phyloP scores from a whole-genome alignment of 345 rosid genomes.

The Euphorbia peplus region DNA sequence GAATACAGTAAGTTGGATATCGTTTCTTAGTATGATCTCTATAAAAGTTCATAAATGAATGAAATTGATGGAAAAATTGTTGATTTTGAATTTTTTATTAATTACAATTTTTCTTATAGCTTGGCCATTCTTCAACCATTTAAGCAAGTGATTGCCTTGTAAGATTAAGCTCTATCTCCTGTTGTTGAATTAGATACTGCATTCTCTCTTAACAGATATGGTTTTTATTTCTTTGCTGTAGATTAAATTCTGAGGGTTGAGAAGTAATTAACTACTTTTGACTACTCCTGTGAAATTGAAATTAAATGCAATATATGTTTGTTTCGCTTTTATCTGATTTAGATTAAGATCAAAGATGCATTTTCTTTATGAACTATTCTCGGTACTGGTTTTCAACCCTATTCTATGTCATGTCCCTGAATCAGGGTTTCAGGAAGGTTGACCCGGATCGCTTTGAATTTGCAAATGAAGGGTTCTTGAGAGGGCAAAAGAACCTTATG shows the following conservation, averaged over 20 bases:
- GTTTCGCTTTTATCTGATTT: neutral
- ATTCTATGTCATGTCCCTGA: neutral
- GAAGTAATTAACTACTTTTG: neutral
- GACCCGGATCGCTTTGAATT: constrained; percentile 95
- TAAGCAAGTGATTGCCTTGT: neutral
- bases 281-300: neutral
- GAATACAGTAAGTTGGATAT: neutral
- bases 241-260: neutral
- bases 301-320: neutral
- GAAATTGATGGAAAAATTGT: no score
- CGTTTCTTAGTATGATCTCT: neutral
- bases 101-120: neutral
- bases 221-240: neutral
- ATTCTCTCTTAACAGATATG: neutral
- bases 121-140: neutral
- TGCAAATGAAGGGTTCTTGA: constrained; percentile 84
- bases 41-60: neutral
- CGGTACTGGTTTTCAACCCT: neutral
- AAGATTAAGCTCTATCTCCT: neutral
- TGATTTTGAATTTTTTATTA: neutral
- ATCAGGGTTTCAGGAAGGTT: constrained; percentile 94
- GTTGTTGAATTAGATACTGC: neutral
- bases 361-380: neutral
- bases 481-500: constrained; percentile 82
- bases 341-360: neutral